Percentiles rank a stretch among this genome's conserved stretches.
Evolutionary conservation across 805 yeast genomes (phyloP).

Genomic region (Kluyveromyces nonfermentans): DNA sequence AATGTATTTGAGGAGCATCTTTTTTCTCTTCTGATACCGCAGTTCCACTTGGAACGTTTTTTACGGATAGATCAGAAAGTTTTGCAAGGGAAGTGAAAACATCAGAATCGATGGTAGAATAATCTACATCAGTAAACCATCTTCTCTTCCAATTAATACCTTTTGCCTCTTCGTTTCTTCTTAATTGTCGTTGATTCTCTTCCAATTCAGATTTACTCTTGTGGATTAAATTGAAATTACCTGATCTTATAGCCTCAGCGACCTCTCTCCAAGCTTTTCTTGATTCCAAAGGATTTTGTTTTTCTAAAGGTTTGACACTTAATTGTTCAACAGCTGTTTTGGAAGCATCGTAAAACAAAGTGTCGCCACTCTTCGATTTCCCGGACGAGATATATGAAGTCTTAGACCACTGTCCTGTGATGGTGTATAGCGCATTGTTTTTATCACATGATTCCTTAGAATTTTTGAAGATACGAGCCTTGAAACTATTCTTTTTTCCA

Average conservation of each 20-base stretch:
- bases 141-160: slow-evolving; percentile 67
- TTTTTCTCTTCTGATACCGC: slow-evolving; percentile 41
- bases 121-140: slow-evolving; percentile 60
- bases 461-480: slow-evolving; percentile 67
- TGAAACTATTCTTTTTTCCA: slow-evolving; percentile 89
- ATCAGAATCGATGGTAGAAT: slow-evolving; percentile 27
- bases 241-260: slow-evolving; percentile 71
- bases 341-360: slow-evolving; percentile 55
- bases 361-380: slow-evolving; percentile 34
- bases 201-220: slow-evolving; percentile 71
- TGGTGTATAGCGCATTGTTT: slow-evolving; percentile 64
- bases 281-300: slow-evolving; percentile 74
- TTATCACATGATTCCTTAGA: slow-evolving; percentile 39
- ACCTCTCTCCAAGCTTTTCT: slow-evolving; percentile 87
- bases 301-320: slow-evolving; percentile 67
- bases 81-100: slow-evolving; percentile 35
- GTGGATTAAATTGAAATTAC: slow-evolving; percentile 69
- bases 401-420: slow-evolving; percentile 90
- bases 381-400: slow-evolving; percentile 57
- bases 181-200: slow-evolving; percentile 72
- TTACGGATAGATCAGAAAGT: slow-evolving; percentile 47
- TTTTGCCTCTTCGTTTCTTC: slow-evolving; percentile 59
- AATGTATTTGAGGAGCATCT: slow-evolving; percentile 41
- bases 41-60: slow-evolving; percentile 63
- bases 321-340: slow-evolving; percentile 44